phyloP scores from a whole-genome alignment of 352 stramenopile species.

The Plasmopara viticola region DNA sequence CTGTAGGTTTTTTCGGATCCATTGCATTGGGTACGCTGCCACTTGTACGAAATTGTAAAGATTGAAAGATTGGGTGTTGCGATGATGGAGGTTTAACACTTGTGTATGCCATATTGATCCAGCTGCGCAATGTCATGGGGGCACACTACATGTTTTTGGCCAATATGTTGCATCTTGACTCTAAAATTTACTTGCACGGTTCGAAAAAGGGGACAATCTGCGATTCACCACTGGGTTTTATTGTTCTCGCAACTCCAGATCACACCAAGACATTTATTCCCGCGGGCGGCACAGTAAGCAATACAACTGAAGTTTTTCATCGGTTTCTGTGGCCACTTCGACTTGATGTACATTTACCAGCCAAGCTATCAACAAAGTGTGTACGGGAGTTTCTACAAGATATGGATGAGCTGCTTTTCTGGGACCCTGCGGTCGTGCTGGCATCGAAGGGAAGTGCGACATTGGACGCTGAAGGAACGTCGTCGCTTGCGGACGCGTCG shows the following conservation, averaged over 20 bases:
- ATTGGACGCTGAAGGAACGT: conserved; percentile 16
- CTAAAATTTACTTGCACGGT: conserved; percentile 39
- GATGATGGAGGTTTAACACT: neutral
- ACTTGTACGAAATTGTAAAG: conserved; percentile 26
- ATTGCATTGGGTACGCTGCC: conserved; percentile 50
- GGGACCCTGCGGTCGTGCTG: conserved; percentile 27
- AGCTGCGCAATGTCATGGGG: conserved; percentile 67
- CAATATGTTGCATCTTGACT: conserved; percentile 61
- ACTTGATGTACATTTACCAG: conserved; percentile 42
- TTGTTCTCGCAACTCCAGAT: conserved; percentile 53
- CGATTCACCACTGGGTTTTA: conserved; percentile 57
- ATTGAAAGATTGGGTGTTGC: neutral
- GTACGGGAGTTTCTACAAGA: conserved; percentile 62
- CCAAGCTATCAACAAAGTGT: conserved; percentile 19
- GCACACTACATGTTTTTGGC: conserved; percentile 72
- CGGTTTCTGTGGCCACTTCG: conserved; percentile 45
- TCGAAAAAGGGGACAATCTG: conserved; percentile 39
- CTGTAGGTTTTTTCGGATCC: conserved; percentile 62
- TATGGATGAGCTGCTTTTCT: conserved; percentile 50
- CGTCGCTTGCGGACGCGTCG: conserved; percentile 25
- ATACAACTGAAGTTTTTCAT: conserved; percentile 48
- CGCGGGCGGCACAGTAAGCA: conserved; percentile 44
- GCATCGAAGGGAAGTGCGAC: conserved; percentile 19
- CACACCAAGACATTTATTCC: conserved; percentile 61
- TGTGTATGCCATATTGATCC: neutral